These are phyloP conservation scores for Stagonosporopsis rhizophila DNA, from an alignment of 2,329 filamentous ascomycete genomes.

Conservation along the genomic window DNA sequence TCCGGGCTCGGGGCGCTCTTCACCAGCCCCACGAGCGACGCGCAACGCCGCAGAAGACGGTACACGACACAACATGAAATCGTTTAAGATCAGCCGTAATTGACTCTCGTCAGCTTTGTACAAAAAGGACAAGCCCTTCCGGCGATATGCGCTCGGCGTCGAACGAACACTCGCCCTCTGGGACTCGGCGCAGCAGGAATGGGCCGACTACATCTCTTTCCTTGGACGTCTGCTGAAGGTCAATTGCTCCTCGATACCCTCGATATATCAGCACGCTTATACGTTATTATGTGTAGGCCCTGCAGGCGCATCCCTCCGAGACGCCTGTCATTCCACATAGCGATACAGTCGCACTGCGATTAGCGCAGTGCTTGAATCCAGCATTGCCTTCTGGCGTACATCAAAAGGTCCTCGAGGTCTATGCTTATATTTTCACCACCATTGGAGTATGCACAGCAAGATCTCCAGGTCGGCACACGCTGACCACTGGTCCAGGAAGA, in stretches of 20 bases:
- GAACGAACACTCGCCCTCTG: slow-evolving; percentile 89
- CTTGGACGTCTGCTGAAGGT: slow-evolving; percentile 90
- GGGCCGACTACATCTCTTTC: slow-evolving; percentile 99
- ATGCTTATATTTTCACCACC: slow-evolving; percentile 84
- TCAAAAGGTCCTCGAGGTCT: slow-evolving; percentile 95
- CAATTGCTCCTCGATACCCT: slow-evolving; percentile 31
- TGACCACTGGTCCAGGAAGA: slow-evolving; percentile 60
- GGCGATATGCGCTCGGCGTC: slow-evolving; percentile 87
- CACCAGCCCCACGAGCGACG: slow-evolving; percentile 77
- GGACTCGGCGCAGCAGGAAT: slow-evolving; percentile 93
- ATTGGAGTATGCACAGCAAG: slow-evolving; percentile 67
- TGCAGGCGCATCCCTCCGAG: slow-evolving; percentile 82
- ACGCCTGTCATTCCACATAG: slow-evolving; percentile 81
- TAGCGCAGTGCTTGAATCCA: slow-evolving; percentile 95
- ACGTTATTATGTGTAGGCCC: slow-evolving; percentile 63
- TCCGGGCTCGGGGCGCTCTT: slow-evolving; percentile 82
- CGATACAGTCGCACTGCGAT: slow-evolving; percentile 81
- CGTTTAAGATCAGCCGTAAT: background rate
- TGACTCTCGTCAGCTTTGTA: slow-evolving; percentile 58
- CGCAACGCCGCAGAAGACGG: slow-evolving; percentile 79
- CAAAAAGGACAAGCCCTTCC: slow-evolving; percentile 72
- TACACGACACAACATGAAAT: slow-evolving; percentile 56
- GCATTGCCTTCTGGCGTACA: slow-evolving; percentile 94
- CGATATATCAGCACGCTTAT: slow-evolving; percentile 34
- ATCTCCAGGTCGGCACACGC: slow-evolving; percentile 21